Conservation (phyloP, 73 alveolate genomes). For the Halteria grandinella region DNA sequence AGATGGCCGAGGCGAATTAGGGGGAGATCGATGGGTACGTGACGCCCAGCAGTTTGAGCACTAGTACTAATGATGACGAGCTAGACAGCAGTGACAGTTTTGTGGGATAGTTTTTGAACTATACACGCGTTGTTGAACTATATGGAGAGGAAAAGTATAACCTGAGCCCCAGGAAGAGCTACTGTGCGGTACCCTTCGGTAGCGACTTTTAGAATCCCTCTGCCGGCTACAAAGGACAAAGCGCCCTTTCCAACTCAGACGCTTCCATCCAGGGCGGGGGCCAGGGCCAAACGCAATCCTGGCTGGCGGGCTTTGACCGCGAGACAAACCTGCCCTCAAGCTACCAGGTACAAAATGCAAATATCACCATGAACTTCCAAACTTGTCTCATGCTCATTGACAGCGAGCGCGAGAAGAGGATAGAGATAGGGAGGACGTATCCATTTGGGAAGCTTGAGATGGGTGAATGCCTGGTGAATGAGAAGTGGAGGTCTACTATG, state of each 20-base stretch:
- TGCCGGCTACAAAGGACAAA: too few species aligned
- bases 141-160: constrained; percentile 4
- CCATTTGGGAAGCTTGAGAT: constrained; percentile 28
- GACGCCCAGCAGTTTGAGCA: not conserved
- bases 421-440: constrained; percentile 75
- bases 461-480: constrained; percentile 37
- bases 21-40: constrained; percentile 72
- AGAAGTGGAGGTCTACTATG: too few species aligned
- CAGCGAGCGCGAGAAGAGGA: constrained; percentile 59
- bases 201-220: too few species aligned
- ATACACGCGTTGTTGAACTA: constrained; percentile 13
- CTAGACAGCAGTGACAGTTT: constrained; percentile 1
- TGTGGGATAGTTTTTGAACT: constrained; percentile 16
- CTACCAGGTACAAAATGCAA: not conserved
- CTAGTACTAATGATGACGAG: not conserved
- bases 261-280: not conserved
- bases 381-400: constrained; percentile 57
- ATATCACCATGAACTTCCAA: not conserved
- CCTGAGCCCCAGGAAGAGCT: constrained; percentile 35
- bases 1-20: constrained; percentile 79
- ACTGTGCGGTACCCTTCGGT: constrained; percentile 25
- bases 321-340: not conserved
- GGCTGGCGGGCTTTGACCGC: not conserved
- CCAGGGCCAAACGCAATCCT: not conserved
- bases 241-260: not conserved